phyloP scores from a whole-genome alignment of 106 monocot species.

The Dendrobium chrysotoxum region DNA sequence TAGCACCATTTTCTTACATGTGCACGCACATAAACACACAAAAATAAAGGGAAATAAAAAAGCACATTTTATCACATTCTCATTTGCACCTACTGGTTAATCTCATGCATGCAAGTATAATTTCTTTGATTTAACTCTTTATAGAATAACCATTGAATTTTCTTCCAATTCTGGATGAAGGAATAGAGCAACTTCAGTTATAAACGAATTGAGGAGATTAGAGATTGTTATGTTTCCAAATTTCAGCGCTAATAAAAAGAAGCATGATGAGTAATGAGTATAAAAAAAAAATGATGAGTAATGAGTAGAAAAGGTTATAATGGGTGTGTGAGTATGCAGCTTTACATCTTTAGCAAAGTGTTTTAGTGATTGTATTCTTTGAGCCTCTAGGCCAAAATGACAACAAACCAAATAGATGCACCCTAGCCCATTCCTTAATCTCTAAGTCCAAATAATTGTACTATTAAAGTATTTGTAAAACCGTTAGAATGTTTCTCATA shows the following conservation, averaged over 20 bases:
- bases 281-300: background rate
- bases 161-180: too few relatives aligned
- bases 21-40: too few relatives aligned
- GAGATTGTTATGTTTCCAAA: background rate
- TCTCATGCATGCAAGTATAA: too few relatives aligned
- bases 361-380: background rate
- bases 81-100: too few relatives aligned
- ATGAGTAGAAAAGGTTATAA: background rate
- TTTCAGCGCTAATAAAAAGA: background rate
- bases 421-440: background rate
- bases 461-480: background rate
- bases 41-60: too few relatives aligned
- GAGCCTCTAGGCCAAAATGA: background rate
- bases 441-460: background rate
- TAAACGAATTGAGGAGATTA: background rate
- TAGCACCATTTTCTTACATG: too few relatives aligned
- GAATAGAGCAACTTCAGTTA: background rate
- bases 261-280: background rate
- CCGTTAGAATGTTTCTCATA: background rate
- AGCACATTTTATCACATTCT: too few relatives aligned
- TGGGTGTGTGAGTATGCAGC: background rate
- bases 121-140: too few relatives aligned
- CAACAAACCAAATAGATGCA: background rate
- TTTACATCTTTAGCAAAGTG: background rate
- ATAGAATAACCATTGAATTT: too few relatives aligned